Evolutionary conservation across 768 basidiomycete species (phyloP), one percentile per base, ranked within the genome.

Genomic region (Xerocomus spinulosus): DNA sequence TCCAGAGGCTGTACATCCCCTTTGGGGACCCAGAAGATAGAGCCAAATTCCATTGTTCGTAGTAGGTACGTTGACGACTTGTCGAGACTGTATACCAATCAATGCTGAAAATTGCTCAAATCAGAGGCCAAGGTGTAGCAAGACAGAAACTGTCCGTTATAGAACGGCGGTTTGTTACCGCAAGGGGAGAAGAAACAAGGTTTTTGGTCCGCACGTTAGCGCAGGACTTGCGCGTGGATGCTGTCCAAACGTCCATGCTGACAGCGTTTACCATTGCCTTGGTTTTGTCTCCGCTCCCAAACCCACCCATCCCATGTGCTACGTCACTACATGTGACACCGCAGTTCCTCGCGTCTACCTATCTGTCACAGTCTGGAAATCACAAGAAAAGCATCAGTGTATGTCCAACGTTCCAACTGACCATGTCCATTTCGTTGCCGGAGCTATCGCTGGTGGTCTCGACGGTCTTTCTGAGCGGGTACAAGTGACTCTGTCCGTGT

Each of bases 1-100:
- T 85, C 38, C 82, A 72, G 64, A 77, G 71, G 47, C 65, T 92
- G 13, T 88, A 89, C 63, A 85, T 82, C 52, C 69, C 77, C 36
- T 80, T 73, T 28, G 93, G 93, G 4, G 93, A 96, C 66, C 77
- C 81, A 21, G 93, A 93, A 0, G 90, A 93, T 82, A 57, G 79
- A 81, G 48, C 90, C 92, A 9, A 92, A 86, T 61, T 80, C 81
- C 4, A 87, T 79, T 48, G 66, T 89, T 18, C 77, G 87, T 35
- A 87, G n/a, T n/a, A n/a, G n/a, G n/a, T n/a, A 77, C 83, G 10
- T 70, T 92, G 6, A n/a, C n/a, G n/a, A n/a, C 71, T 76, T 26
- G 74, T 91, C 24, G 69, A 75, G 23, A 72, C 74, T 52, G 82
- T 94, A 0, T 90, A 91, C 61, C 66, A 77, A 14, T 75, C 82